Evolutionary conservation across 2,329 filamentous ascomycete species (phyloP), one percentile per base, ranked within the genome.

Genomic region (Penicillium vulpinum): DNA sequence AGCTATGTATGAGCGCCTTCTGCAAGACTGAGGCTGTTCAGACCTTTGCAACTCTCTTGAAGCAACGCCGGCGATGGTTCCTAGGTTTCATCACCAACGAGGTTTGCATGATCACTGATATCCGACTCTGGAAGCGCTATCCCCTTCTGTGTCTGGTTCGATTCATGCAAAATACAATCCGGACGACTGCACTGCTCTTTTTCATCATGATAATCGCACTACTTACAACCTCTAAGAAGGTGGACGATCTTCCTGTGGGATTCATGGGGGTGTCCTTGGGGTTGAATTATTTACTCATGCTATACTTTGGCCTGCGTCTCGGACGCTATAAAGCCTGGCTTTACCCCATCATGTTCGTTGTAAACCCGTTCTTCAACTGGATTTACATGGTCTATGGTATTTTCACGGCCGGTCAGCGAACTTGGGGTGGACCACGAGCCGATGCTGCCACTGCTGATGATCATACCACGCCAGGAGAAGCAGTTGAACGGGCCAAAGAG

Each of bases 281-380:
- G 0, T 81, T 97, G 38, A 97, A 97, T 72, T 97, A 93, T 88
- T 72, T 91, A 48, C 85, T 97, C 73, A 97, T 97, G 93, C 79
- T 97, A 59, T 97, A 96, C 78, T 97, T 97, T 73, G 93, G 91
- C 24, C 84, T 88, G 54, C 92, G 91, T 75, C 83, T 97, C 47
- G 87, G 88, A 59, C 85, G 94, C 11, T 97, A 88, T 80, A 97
- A 99, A 80, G 89, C 95, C 60, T 93, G 91, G 88, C 81, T 97
- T 6, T 97, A 97, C 71, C 93, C 93, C 0, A 68, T 97, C 61
- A 97, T 97, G 92, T 97, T 97, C 72, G 77, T 96, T 45, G 75
- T 97, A 61, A 97, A 97, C 70, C 93, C 94, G 0, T 95, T 97
- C 71, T 92, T 97, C 82, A 97, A 97, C 76, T 97, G 93, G 93